Conservation (phyloP, 805 yeast genomes). For the Yarrowia keelungensis region DNA sequence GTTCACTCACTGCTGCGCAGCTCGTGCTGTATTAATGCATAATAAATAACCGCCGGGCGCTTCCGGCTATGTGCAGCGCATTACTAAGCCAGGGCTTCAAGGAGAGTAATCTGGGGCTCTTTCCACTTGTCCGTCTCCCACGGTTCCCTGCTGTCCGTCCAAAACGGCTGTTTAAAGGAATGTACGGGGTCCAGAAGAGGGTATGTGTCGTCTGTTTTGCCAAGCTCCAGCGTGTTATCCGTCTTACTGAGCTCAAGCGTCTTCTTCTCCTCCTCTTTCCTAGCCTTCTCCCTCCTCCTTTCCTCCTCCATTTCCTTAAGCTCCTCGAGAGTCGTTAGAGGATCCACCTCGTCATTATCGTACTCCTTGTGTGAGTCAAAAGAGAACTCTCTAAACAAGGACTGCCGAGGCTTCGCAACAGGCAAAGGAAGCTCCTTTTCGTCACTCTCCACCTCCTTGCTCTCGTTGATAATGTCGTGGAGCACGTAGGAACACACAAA, state of each 20-base stretch:
- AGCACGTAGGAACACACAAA: constrained; percentile 33
- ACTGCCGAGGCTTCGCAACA: constrained; percentile 14
- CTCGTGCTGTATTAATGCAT: neutral
- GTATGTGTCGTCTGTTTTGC: neutral
- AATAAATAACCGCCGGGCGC: constrained; percentile 33
- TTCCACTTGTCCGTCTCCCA: constrained; percentile 8
- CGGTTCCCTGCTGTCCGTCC: neutral
- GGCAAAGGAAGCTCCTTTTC: constrained; percentile 34
- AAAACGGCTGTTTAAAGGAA: constrained; percentile 4
- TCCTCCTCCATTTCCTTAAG: constrained; percentile 7
- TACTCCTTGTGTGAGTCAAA: constrained; percentile 25
- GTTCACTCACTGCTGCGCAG: too few species aligned
- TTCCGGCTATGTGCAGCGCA: constrained; percentile 33
- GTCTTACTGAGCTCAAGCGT: too few species aligned
- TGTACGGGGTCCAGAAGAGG: constrained; percentile 7
- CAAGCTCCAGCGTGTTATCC: too few species aligned
- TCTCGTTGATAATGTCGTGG: constrained; percentile 32
- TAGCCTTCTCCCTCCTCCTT: neutral
- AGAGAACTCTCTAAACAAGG: constrained; percentile 15
- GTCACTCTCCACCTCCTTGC: constrained; percentile 26
- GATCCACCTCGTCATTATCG: constrained; percentile 21
- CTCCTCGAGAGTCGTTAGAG: constrained; percentile 16
- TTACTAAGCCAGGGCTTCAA: constrained; percentile 20
- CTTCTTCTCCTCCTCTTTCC: neutral
- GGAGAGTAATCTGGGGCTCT: constrained; percentile 16